Percentiles rank a stretch among this genome's conserved stretches.
phyloP scores from a whole-genome alignment of 345 rosid species.

The Gynandropsis gynandra region DNA sequence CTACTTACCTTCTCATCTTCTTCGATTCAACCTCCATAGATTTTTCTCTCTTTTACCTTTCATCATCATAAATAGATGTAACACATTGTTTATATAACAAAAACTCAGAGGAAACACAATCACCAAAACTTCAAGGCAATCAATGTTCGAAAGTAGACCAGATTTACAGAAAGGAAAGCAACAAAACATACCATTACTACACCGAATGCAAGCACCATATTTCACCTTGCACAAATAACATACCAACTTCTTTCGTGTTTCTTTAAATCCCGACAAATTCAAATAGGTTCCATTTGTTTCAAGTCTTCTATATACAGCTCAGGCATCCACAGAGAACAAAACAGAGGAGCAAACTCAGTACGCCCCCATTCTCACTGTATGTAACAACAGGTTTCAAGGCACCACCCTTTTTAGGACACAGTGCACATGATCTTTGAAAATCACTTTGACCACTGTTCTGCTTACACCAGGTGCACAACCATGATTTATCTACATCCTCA shows the following conservation, averaged over 20 bases:
- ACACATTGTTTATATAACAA: no score
- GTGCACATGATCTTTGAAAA: slow-evolving; percentile 50
- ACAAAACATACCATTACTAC: slow-evolving; percentile 92
- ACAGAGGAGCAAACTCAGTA: slow-evolving; percentile 68
- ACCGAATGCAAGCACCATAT: slow-evolving; percentile 76
- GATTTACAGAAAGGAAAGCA: slow-evolving; percentile 26
- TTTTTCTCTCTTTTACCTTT: no score
- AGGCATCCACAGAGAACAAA: slow-evolving; percentile 88
- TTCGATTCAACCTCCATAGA: no score
- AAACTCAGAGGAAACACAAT: no score
- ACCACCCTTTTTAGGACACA: slow-evolving; percentile 80
- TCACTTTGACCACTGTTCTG: slow-evolving; percentile 32
- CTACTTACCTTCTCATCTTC: no score
- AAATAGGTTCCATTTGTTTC: slow-evolving; percentile 69
- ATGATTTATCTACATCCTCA: slow-evolving; percentile 41
- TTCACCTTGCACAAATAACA: slow-evolving; percentile 91
- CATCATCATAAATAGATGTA: slow-evolving; percentile 11
- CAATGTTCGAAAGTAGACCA: slow-evolving; percentile 18
- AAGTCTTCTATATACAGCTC: slow-evolving; percentile 67
- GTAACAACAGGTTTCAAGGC: slow-evolving; percentile 59
- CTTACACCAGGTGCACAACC: slow-evolving; percentile 90
- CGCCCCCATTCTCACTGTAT: slow-evolving; percentile 27
- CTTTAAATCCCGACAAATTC: slow-evolving; percentile 55
- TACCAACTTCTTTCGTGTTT: slow-evolving; percentile 52
- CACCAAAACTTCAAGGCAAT: slow-evolving; percentile 11